Evolutionary conservation across 441 rosid species (phyloP).

Genomic region (Populus trichocarpa): DNA sequence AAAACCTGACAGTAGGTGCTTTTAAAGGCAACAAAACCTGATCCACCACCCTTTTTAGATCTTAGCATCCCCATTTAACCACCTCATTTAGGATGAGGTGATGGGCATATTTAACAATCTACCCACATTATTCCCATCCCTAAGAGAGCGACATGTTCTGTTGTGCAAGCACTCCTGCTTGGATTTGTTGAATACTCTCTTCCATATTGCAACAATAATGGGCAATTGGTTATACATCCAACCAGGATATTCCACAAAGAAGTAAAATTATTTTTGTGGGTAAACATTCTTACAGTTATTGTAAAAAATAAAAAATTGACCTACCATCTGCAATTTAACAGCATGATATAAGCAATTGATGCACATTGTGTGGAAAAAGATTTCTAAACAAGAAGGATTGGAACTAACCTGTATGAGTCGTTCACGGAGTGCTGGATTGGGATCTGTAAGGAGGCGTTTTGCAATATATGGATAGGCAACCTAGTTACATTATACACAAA

Average conservation of each 20-base stretch:
- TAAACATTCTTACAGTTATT: not conserved
- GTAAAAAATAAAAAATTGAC: not conserved
- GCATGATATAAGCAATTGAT: not conserved
- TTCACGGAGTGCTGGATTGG: slow-evolving; percentile 92
- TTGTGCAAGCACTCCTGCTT: not conserved
- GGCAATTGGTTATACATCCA: too few relatives aligned
- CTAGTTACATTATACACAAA: slow-evolving; percentile 30
- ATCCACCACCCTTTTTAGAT: not conserved
- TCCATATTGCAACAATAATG: too few relatives aligned
- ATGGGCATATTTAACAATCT: not conserved
- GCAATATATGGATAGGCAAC: slow-evolving; percentile 98
- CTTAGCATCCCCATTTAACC: not conserved
- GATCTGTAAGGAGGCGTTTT: slow-evolving; percentile 91
- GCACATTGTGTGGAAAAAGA: not conserved
- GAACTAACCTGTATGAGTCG: slow-evolving; percentile 80
- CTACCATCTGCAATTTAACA: not conserved
- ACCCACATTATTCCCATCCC: not conserved
- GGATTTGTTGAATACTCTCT: not conserved
- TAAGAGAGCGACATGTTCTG: not conserved
- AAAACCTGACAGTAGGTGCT: not conserved
- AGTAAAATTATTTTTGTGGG: not conserved
- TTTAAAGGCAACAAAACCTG: not conserved
- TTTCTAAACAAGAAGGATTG: slow-evolving; percentile 5
- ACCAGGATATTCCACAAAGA: not conserved
- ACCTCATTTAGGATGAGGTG: not conserved